Conservation (phyloP, 306 rosid species). For the Sesbania bispinosa region DNA sequence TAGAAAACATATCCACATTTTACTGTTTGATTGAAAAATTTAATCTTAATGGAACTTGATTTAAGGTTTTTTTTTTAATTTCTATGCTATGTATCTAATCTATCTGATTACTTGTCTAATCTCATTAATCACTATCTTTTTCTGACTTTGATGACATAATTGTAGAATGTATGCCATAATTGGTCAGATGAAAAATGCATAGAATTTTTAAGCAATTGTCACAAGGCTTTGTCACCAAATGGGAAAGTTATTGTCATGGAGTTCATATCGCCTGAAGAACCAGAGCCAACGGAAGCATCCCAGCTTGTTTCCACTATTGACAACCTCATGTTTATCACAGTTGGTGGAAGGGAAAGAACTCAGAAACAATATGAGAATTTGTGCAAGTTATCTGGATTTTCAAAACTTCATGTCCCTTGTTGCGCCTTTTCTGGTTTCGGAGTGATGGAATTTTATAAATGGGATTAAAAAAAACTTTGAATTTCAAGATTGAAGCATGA, state of each 20-base stretch:
- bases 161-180: constrained; percentile 13
- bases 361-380: constrained; percentile 13
- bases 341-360: constrained; percentile 36
- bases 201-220: constrained; percentile 13
- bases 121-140: no score
- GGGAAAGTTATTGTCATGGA: constrained; percentile 35
- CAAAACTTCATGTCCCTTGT: constrained; percentile 14
- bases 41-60: no score
- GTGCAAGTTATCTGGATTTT: constrained; percentile 18
- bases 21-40: no score
- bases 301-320: constrained; percentile 10
- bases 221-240: constrained; percentile 19
- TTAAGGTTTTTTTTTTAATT: no score
- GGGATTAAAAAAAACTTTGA: no score
- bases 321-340: constrained; percentile 21
- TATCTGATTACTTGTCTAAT: no score
- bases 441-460: constrained; percentile 32
- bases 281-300: constrained; percentile 2
- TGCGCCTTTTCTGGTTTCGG: constrained; percentile 18
- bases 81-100: no score
- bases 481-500: no score
- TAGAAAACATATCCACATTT: no score
- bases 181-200: constrained; percentile 32
- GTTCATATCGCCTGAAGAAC: constrained; percentile 25
- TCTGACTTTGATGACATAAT: neutral